phyloP scores from a whole-genome alignment of 2,329 filamentous ascomycete genomes.

The Xylariaceae sp. region DNA sequence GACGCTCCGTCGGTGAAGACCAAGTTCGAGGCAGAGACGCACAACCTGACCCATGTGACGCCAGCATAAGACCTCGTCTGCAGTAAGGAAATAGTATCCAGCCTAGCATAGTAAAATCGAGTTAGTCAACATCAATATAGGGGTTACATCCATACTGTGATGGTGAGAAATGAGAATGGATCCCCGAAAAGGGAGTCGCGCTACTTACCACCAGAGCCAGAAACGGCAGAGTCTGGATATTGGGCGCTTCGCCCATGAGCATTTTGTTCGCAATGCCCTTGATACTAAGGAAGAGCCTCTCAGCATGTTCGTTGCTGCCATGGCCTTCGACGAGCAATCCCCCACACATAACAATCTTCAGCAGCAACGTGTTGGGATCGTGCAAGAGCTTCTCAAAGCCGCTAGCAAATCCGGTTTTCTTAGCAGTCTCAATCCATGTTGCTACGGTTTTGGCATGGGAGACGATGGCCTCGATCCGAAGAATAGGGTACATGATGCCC shows the following conservation, averaged over 20 bases:
- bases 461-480: conserved; percentile 68
- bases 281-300: conserved; percentile 69
- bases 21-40: conserved; percentile 72
- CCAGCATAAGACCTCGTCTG: conserved; percentile 83
- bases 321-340: conserved; percentile 72
- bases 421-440: conserved; percentile 60
- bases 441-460: conserved; percentile 65
- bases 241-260: conserved; percentile 49
- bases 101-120: conserved; percentile 34
- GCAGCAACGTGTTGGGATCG: conserved; percentile 55
- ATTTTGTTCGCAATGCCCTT: conserved; percentile 64
- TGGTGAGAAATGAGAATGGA: not conserved
- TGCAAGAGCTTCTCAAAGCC: conserved; percentile 38
- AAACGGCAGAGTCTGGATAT: conserved; percentile 45
- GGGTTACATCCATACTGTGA: not conserved
- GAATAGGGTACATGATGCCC: conserved; percentile 84
- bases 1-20: conserved; percentile 73
- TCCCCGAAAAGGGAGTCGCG: not conserved
- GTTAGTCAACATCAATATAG: not conserved
- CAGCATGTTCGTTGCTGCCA: conserved; percentile 70
- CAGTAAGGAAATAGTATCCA: conserved; percentile 75
- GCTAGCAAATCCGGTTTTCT: conserved; percentile 32
- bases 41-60: conserved; percentile 78
- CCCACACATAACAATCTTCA: conserved; percentile 81
- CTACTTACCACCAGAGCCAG: conserved; percentile 39